Evolutionary conservation across 2,329 filamentous ascomycete species (phyloP).

Genomic region (Aschersonia sp.): DNA sequence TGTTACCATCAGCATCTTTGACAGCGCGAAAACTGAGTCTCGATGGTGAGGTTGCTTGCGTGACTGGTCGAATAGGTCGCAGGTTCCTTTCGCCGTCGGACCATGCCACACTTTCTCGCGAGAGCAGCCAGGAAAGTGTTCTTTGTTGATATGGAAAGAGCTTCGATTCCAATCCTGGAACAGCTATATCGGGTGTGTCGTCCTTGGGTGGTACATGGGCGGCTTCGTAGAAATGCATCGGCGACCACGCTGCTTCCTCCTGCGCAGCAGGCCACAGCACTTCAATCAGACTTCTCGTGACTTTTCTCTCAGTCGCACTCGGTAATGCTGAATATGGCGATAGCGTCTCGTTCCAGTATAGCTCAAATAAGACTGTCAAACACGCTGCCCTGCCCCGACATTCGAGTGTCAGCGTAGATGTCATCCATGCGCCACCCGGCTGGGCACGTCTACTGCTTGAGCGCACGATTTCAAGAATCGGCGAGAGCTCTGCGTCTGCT

Average conservation of each 20-base stretch:
- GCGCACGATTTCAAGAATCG: constrained; percentile 8
- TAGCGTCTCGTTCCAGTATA: constrained; percentile 28
- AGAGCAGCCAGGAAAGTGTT: constrained; percentile 55
- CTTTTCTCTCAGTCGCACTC: constrained; percentile 12
- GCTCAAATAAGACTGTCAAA: constrained; percentile 17
- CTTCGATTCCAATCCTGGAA: constrained; percentile 30
- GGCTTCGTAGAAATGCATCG: constrained; percentile 53
- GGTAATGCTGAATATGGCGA: constrained; percentile 17
- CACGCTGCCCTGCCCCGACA: constrained; percentile 10
- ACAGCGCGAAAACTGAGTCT: constrained; percentile 17
- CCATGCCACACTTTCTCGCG: constrained; percentile 47
- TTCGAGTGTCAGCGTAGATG: constrained; percentile 16
- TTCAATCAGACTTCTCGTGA: constrained; percentile 22
- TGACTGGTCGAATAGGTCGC: constrained; percentile 5
- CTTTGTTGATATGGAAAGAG: constrained; percentile 62
- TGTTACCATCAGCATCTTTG: constrained; percentile 16
- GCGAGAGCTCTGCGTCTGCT: constrained; percentile 4
- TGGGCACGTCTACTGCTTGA: constrained; percentile 6
- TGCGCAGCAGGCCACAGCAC: constrained; percentile 14
- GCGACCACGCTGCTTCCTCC: constrained; percentile 19
- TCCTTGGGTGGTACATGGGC: constrained; percentile 44
- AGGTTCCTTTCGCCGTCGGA: constrained; percentile 7
- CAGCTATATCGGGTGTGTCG: constrained; percentile 20
- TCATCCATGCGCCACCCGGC: constrained; percentile 21
- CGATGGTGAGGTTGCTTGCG: background rate